Conservation (phyloP, 306 rosid genomes). For the Clitoria ternatea region DNA sequence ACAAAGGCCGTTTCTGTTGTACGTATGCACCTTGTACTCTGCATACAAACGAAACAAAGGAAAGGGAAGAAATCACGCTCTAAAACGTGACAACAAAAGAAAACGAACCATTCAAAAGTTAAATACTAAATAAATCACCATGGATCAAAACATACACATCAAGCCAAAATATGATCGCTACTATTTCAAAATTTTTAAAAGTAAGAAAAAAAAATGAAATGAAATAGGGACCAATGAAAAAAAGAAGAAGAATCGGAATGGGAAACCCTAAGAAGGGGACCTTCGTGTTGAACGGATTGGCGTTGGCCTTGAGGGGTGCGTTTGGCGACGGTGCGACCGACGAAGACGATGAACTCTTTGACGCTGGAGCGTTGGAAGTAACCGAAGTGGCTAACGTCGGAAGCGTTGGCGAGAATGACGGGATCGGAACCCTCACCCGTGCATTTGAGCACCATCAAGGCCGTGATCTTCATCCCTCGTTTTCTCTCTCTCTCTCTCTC, state of each 20-base stretch:
- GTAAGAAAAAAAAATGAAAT: not conserved
- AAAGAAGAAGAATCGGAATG: conserved; percentile 10
- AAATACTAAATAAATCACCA: not conserved
- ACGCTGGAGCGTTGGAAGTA: conserved; percentile 92
- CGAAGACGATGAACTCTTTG: conserved; percentile 83
- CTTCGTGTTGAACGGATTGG: conserved; percentile 98
- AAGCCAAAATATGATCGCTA: not conserved
- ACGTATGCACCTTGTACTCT: conserved; percentile 93
- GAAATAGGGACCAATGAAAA: too few relatives aligned
- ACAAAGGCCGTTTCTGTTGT: conserved; percentile 93
- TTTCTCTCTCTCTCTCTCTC: conserved; percentile 2
- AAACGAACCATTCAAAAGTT: not conserved
- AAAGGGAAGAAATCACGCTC: not conserved
- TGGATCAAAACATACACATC: not conserved
- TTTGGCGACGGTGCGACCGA: conserved; percentile 92
- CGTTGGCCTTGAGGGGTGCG: conserved; percentile 89
- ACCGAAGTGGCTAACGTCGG: conserved; percentile 77
- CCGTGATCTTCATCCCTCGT: conserved; percentile 88
- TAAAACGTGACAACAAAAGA: not conserved
- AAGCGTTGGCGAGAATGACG: conserved; percentile 60
- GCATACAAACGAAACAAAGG: not conserved
- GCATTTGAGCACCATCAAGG: conserved; percentile 82
- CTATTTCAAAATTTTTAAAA: too few relatives aligned
- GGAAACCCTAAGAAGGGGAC: conserved; percentile 30
- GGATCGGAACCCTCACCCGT: conserved; percentile 87